phyloP scores from a whole-genome alignment of 306 rosid genomes.

The Prunus salicina region DNA sequence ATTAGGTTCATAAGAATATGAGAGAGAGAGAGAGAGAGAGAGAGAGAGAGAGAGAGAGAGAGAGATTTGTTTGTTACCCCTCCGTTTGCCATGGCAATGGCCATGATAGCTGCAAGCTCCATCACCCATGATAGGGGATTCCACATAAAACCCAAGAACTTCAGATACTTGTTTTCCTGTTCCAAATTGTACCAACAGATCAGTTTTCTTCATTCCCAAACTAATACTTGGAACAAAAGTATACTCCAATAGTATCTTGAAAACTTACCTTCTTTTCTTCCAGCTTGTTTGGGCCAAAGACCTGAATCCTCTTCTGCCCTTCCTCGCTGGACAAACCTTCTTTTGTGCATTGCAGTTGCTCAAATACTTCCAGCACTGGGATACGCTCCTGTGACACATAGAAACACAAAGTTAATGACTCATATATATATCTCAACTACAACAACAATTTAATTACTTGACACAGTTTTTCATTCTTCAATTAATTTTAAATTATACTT shows the following conservation, averaged over 20 bases:
- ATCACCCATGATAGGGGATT: conserved; percentile 96
- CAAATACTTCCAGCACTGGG: conserved; percentile 78
- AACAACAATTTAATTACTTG: neutral
- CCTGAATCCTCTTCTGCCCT: conserved; percentile 55
- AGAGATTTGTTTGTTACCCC: conserved; percentile 42
- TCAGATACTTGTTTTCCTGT: conserved; percentile 73
- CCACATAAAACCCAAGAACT: conserved; percentile 96
- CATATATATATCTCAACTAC: neutral
- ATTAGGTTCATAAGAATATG: neutral
- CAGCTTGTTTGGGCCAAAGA: conserved; percentile 85
- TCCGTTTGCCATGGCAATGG: conserved; percentile 89
- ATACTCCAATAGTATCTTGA: neutral
- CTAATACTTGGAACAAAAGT: neutral
- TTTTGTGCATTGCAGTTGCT: conserved; percentile 65
- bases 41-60: neutral
- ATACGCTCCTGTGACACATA: conserved; percentile 54
- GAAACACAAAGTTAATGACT: neutral
- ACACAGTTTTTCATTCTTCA: neutral
- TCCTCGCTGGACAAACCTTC: conserved; percentile 74
- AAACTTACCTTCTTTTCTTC: conserved; percentile 70
- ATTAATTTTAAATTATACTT: neutral
- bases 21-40: neutral
- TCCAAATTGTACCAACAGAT: neutral
- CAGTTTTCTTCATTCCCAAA: neutral
- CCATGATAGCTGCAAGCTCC: conserved; percentile 94